Evolutionary conservation across 805 yeast species (phyloP), one percentile per base, ranked within the genome.

Genomic region (Saccharomyces cerevisiae): DNA sequence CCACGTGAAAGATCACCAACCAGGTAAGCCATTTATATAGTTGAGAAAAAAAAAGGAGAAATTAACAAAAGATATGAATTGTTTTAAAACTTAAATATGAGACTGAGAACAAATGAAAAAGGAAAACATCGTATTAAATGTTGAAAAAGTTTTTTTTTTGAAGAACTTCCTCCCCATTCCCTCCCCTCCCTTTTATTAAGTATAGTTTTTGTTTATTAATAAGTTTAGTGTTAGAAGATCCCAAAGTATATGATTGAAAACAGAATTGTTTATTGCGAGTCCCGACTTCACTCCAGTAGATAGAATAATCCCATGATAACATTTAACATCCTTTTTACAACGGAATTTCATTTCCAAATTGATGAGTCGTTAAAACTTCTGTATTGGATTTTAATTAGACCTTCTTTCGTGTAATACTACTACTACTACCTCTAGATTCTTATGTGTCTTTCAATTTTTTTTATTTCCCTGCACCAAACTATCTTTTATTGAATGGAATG

Each of bases 1-100:
- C 66, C 71, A 54, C 79, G 87, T 69, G 87, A 83, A 70, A 84
- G 89, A 80, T 84, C 90, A 57, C 89, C 90, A 73, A 79, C 85
- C 59, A 83, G 89, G 75, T 84, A 82, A 71, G 81, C 73, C 73
- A 48, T 43, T 28, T 28, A 31, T 49, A 49, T 41, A 36, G 17
- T 21, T 36, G 43, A 17, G n/a, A 32, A 55, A 31, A 31, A 27
- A 47, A 28, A 22, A 27, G 32, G n/a, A 21, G 31, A 47, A 47
- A 31, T 21, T 47, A 47, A 28, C 49, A 47, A n/a, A 11, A 24
- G 10, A 31, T 11, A 31, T 47, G 49, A 31, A 28, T 28, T 47
- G 49, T 36, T 36, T 36, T 36, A 22, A 36, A 36, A 9, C 17
- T 21, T 17, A 36, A 36, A 36, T 36, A 36, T 36, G 17, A 27